Percentiles rank a stretch among this genome's conserved stretches.
These are phyloP conservation scores for Bidens hawaiensis DNA, from an alignment of 140 eudicot species.

Conservation along the genomic window DNA sequence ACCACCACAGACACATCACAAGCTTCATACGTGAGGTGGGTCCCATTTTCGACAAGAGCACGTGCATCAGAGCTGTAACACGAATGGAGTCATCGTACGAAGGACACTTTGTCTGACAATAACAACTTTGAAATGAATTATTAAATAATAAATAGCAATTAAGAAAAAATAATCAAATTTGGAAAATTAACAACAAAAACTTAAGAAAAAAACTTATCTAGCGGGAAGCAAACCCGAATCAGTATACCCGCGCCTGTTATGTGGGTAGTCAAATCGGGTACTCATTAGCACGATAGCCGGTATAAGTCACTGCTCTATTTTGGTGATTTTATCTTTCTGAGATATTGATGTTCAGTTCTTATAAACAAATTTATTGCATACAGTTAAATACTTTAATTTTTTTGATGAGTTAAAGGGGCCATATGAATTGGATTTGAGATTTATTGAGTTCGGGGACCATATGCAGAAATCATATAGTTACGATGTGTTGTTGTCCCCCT, in stretches of 20 bases:
- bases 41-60: constrained; percentile 28
- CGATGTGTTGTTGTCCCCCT: background rate
- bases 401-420: background rate
- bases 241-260: too few relatives aligned
- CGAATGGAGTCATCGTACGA: constrained; percentile 24
- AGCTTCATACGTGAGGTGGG: constrained; percentile 31
- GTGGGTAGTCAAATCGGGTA: too few relatives aligned
- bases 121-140: background rate
- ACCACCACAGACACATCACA: constrained; percentile 33
- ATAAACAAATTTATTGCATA: too few relatives aligned
- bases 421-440: background rate
- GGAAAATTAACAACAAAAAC: background rate
- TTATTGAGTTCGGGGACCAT: background rate
- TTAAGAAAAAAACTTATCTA: too few relatives aligned
- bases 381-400: background rate
- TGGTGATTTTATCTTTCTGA: too few relatives aligned
- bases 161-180: background rate
- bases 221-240: too few relatives aligned
- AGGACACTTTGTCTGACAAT: background rate
- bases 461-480: background rate
- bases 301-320: too few relatives aligned
- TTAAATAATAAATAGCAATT: too few relatives aligned
- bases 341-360: too few relatives aligned
- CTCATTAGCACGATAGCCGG: too few relatives aligned
- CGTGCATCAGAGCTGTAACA: constrained; percentile 36